Evolutionary conservation across 805 yeast genomes (phyloP), one percentile per base, ranked within the genome.

Genomic region (Hanseniaspora pseudoguilliermondii): DNA sequence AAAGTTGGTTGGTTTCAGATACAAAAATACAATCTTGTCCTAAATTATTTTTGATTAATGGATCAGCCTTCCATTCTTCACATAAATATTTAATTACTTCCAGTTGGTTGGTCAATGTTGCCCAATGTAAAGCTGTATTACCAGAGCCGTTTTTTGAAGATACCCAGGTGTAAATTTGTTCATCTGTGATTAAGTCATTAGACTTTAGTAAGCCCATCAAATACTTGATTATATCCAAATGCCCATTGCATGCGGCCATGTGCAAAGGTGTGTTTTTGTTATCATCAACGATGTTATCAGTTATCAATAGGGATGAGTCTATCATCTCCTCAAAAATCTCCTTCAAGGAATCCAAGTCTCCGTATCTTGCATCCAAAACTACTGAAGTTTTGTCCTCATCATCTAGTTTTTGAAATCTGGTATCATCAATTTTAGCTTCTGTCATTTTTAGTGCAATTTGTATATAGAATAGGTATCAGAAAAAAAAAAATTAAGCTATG

Each of bases 71-170:
- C 61, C 79, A 85, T 57, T 79, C 75, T 21, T 85, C 91, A 67
- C 91, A 82, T 46, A 93, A 71, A 13, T 79, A 63, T 66, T 84
- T 70, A 21, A 87, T 91, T 9, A 83, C 72, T 2, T 78, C 82
- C 57, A 87, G 68, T 63, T 89, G 89, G 1, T 97, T 97, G 63
- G 86, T 89, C 60, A 81, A 78, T 0, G 95, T 78, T 0, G 97
- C 97, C 99, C 99, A 93, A 67, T 93, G 97, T 60, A 93, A 74
- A 0, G 97, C 85, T 0, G 98, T 90, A 67, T 93, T 93, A 1
- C 97, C 98, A 21, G 84, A 80, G 50, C 80, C 84, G 66, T 93
- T 93, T 55, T 73, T 75, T 20, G 69, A 64, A 58, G 79, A 76
- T 20, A 81, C 75, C 42, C 78, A 68, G 16, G 61, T 59, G n/a